phyloP scores from a whole-genome alignment of 495 filamentous ascomycete genomes.

The Penicillium cinerascens region DNA sequence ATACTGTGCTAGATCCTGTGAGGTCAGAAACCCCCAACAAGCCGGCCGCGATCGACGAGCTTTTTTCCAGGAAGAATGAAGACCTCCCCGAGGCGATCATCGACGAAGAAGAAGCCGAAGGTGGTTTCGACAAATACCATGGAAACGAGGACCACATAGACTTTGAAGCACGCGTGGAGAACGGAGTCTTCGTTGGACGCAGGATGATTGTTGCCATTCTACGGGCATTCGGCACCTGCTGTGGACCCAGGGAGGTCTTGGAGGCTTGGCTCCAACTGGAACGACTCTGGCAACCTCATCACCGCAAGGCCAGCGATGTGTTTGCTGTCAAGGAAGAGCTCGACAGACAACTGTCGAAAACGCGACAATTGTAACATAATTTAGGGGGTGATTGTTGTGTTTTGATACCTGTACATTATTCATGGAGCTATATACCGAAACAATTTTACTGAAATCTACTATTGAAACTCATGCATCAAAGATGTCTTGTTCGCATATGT shows the following conservation, averaged over 20 bases:
- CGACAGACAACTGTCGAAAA: conserved; percentile 31
- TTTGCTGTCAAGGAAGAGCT: conserved; percentile 39
- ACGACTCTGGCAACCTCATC: conserved; percentile 38
- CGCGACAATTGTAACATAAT: conserved; percentile 11
- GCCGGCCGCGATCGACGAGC: not conserved
- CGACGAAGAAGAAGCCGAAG: not conserved
- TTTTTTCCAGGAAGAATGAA: not conserved
- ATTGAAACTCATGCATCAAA: too few relatives aligned
- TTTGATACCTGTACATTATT: conserved; percentile 32
- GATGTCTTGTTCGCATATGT: too few relatives aligned
- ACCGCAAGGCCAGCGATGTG: conserved; percentile 37
- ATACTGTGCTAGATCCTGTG: not conserved
- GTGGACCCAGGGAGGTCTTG: conserved; percentile 34
- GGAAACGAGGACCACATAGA: conserved; percentile 10
- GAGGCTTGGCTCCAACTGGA: conserved; percentile 44
- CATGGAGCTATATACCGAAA: conserved; percentile 29
- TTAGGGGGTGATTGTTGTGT: conserved; percentile 1
- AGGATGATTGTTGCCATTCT: conserved; percentile 40
- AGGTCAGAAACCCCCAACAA: not conserved
- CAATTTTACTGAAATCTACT: conserved; percentile 11
- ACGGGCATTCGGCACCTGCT: conserved; percentile 42
- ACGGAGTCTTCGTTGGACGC: conserved; percentile 43
- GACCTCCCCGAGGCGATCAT: not conserved
- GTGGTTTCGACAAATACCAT: not conserved
- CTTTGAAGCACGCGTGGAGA: conserved; percentile 32